phyloP scores from a whole-genome alignment of 73 alveolate species.

The Vitrella brassicaformis region DNA sequence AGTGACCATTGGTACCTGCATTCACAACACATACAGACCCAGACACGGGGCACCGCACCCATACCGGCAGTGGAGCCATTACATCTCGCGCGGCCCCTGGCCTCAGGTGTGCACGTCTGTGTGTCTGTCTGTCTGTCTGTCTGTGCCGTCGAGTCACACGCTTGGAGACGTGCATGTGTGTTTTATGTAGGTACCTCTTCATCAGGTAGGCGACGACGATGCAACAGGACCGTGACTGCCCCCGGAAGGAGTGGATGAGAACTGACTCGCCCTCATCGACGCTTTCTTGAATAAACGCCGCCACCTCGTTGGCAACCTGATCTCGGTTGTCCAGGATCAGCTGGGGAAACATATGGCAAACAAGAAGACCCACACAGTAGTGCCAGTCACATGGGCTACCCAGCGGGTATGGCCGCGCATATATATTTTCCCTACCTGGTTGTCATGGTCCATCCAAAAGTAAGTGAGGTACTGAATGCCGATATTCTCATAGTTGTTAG shows the following conservation, averaged over 20 bases:
- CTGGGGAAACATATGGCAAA: conserved; percentile 11
- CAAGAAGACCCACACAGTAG: no score
- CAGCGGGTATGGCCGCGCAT: no score
- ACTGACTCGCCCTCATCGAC: conserved; percentile 78
- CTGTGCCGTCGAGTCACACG: no score
- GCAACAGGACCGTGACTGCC: conserved; percentile 80
- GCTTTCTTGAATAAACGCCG: conserved; percentile 82
- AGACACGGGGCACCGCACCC: background rate
- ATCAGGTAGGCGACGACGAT: conserved; percentile 80
- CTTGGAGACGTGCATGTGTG: background rate
- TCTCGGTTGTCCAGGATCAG: conserved; percentile 72
- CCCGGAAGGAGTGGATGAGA: conserved; percentile 87
- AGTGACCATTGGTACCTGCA: conserved; percentile 47
- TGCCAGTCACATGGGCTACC: no score
- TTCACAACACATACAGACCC: conserved; percentile 1
- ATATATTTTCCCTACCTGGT: no score
- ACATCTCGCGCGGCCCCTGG: no score
- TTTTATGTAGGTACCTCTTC: conserved; percentile 54
- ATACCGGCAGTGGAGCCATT: no score
- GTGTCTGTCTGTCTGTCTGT: no score
- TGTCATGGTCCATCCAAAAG: conserved; percentile 78
- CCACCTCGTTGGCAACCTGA: conserved; percentile 75
- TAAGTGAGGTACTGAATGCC: conserved; percentile 79
- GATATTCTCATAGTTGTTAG: conserved; percentile 72
- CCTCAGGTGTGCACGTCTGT: no score